A percentile compares a stretch with the other conserved stretches of the same genome.
Evolutionary conservation across 768 basidiomycete genomes (phyloP).

Genomic region (Mycena pura): DNA sequence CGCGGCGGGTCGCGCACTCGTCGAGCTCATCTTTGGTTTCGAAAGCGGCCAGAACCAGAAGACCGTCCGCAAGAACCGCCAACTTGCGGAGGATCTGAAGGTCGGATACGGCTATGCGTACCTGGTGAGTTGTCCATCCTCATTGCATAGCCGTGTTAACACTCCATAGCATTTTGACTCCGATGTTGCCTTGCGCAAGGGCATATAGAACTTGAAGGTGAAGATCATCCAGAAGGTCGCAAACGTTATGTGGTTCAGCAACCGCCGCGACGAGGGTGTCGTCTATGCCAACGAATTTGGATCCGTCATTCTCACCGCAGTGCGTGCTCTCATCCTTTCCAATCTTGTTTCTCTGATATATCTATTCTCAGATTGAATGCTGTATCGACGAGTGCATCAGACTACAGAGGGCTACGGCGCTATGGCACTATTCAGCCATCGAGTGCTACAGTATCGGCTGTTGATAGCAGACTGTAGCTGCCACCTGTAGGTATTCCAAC

Average conservation of each 20-base stretch:
- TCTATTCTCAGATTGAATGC: background rate
- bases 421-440: background rate
- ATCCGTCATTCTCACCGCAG: conserved; percentile 27
- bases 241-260: conserved; percentile 34
- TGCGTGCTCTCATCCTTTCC: background rate
- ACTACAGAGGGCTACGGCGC: background rate
- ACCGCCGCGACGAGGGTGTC: conserved; percentile 32
- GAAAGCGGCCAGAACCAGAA: conserved; percentile 24
- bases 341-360: background rate
- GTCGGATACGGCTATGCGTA: conserved; percentile 26
- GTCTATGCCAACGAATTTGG: conserved; percentile 26
- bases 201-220: conserved; percentile 34
- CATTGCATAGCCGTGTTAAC: background rate
- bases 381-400: background rate
- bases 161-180: background rate
- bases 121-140: conserved; percentile 18
- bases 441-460: background rate
- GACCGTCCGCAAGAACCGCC: conserved; percentile 26
- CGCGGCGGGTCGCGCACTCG: conserved; percentile 23
- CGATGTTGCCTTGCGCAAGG: background rate
- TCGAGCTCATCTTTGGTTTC: conserved; percentile 31
- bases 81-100: conserved; percentile 28
- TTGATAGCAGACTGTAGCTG: background rate
- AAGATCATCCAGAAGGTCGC: conserved; percentile 29
- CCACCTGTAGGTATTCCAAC: background rate